Base-by-base conservation (phyloP, 2,329 filamentous ascomycete species). In the Xylaria sp. region DNA sequence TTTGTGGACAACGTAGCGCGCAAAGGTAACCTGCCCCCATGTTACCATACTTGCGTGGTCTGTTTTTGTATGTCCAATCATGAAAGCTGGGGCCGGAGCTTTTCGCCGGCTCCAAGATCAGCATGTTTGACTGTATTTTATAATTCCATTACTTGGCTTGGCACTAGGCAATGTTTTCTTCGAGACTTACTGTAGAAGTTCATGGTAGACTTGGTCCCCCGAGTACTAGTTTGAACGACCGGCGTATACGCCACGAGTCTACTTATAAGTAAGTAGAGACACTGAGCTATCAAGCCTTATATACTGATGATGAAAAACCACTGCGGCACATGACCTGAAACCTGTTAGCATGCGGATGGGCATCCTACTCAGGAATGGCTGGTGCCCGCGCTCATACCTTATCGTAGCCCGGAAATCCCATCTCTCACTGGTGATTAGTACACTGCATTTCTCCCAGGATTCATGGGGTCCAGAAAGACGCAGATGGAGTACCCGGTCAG, bases 241-340 rank as follows among this genome's bases (percentile, higher is more conserved):
- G n/a, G 23, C 15, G 15, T 23, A 45, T 15, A 43, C 23, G 20
- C 56, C 36, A 58, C 53, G 4, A 23, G 25, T 15, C 15, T 43
- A n/a, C n/a, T n/a, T n/a, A n/a, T n/a, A n/a, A n/a, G n/a, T n/a
- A n/a, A n/a, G 30, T 52, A 3, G 7, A 52, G 32, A 45, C 18
- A 36, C 13, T n/a, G 32, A 30, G 43, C 41, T 10, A 25, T 28
- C 53, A 36, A 28, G 50, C 15, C 56, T 52, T 43, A 60, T 65
- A 45, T 56, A 32, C n/a, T 30, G 30, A 62, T 28, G 39, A 45
- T 30, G 25, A 53, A 45, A 43, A 43, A 20, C 18, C n/a, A 60
- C 46, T 13, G 30, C 32, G 43, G 28, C 41, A 30, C 66, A 68
- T 36, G 12, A 66, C 63, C 63, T 66, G 66, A 66, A 69, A 69